Percentiles rank a stretch among this genome's conserved stretches.
phyloP scores from a whole-genome alignment of 345 rosid genomes.

The Citrus reticulata region DNA sequence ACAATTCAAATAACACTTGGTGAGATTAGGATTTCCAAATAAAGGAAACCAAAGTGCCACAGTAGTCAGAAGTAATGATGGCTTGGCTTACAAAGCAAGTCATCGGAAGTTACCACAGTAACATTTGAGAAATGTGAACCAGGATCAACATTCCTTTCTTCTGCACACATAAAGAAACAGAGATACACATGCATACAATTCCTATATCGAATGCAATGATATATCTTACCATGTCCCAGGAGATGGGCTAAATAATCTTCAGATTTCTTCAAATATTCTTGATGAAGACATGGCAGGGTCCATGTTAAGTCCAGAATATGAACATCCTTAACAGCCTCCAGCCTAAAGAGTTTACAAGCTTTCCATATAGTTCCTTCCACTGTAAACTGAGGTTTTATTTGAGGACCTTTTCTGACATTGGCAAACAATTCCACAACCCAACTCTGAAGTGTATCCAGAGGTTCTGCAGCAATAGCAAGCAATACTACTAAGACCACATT shows the following conservation, averaged over 20 bases:
- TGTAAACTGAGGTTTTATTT: slow-evolving; percentile 46
- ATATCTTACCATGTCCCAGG: slow-evolving; percentile 79
- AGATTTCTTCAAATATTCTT: slow-evolving; percentile 82
- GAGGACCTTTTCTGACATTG: slow-evolving; percentile 63
- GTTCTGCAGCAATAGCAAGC: slow-evolving; percentile 50
- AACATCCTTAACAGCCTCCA: slow-evolving; percentile 90
- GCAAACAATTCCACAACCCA: slow-evolving; percentile 86
- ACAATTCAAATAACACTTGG: neutral
- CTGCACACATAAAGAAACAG: neutral
- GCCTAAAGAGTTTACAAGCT: slow-evolving; percentile 69
- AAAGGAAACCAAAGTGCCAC: neutral
- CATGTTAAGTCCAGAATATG: slow-evolving; percentile 82
- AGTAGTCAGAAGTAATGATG: neutral
- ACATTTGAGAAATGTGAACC: neutral
- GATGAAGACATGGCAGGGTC: slow-evolving; percentile 87
- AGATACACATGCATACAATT: neutral
- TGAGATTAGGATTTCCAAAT: neutral
- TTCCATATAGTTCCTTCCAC: slow-evolving; percentile 77
- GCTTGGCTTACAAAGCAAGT: neutral
- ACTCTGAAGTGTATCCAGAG: slow-evolving; percentile 80
- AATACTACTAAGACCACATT: neutral
- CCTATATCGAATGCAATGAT: neutral
- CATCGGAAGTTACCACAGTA: neutral
- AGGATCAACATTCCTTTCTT: neutral
- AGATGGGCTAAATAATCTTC: slow-evolving; percentile 97